These are phyloP conservation scores for Blastobotrys buckinghamii DNA, from an alignment of 1,139 yeast species.

Conservation along the genomic window DNA sequence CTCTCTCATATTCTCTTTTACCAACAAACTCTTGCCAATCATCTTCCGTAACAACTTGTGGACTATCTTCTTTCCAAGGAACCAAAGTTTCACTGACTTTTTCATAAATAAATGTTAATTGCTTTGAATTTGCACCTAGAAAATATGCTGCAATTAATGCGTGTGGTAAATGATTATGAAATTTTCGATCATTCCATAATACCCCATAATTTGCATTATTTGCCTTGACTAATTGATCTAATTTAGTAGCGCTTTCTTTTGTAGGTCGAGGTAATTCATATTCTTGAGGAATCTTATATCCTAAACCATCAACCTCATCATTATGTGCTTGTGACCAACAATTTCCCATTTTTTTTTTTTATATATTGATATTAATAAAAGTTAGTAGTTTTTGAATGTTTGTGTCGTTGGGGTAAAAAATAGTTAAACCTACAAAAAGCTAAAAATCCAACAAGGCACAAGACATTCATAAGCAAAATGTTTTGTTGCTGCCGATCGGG, in stretches of 20 bases:
- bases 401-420: not conserved
- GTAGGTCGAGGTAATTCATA: slow-evolving; percentile 18
- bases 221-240: slow-evolving; percentile 26
- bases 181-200: slow-evolving; percentile 26
- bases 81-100: slow-evolving; percentile 15
- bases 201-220: slow-evolving; percentile 31
- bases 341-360: slow-evolving; percentile 1
- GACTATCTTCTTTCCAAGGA: slow-evolving; percentile 28
- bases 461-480: too few relatives aligned
- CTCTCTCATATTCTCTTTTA: slow-evolving; percentile 27
- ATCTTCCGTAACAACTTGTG: slow-evolving; percentile 30
- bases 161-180: slow-evolving; percentile 33
- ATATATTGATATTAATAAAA: not conserved
- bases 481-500: too few relatives aligned
- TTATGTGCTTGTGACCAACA: not conserved
- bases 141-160: slow-evolving; percentile 20
- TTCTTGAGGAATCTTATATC: slow-evolving; percentile 12
- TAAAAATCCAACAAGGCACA: not conserved
- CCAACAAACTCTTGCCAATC: slow-evolving; percentile 31
- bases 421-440: too few relatives aligned
- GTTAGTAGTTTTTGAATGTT: not conserved
- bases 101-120: slow-evolving; percentile 26
- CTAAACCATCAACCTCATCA: slow-evolving; percentile 15
- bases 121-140: slow-evolving; percentile 23
- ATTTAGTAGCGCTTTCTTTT: slow-evolving; percentile 19